Evolutionary conservation across 169 alveolate genomes (phyloP), one percentile per base, ranked within the genome.

Genomic region (Plasmodium vivax): DNA sequence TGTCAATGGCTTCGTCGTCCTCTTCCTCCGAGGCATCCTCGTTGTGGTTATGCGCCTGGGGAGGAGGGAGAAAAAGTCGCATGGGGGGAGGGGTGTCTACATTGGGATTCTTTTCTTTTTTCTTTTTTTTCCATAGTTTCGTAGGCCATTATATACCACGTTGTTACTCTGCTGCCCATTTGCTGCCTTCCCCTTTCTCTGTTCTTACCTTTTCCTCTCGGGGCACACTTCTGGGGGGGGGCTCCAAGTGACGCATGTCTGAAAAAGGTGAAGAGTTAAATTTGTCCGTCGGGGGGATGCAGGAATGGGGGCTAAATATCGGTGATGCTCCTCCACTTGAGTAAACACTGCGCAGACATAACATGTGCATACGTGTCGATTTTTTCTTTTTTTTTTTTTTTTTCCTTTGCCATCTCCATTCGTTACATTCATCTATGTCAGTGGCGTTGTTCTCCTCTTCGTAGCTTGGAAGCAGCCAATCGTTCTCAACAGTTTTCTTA

Each of bases 401-500:
- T 68, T 23, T 8, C 32, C n/a, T 38, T 7, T n/a, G 3, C 36
- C 19, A 7, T 47, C 19, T 71, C 45, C 56, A 38, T n/a, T 16
- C 1, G 23, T 90, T 90, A 90, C 94, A 68, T 32, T 90, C 92
- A 43, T 62, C 43, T 62, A 90, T 71, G 43, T 90, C 94, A 38
- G 84, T 68, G 72, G 82, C 84, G 47, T 62, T 90, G 75, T 90
- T 90, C 73, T 90, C 94, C 36, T 90, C 94, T 68, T 90, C 91
- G 83, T 81, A 90, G 45, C 56, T 68, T 27, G 94, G 94, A 51
- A 38, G 75, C 54, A 90, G 19, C 94, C 94, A 90, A 10, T 90
- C 94, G 74, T 90, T 81, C 3, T 90, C 94, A n/a, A 90, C 91
- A 19, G 83, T 58, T 62, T 90, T 38, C 94, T 90, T 7, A 56